Conservation (phyloP, 148 eudicot species). For the Rhododendron ferrugineum region DNA sequence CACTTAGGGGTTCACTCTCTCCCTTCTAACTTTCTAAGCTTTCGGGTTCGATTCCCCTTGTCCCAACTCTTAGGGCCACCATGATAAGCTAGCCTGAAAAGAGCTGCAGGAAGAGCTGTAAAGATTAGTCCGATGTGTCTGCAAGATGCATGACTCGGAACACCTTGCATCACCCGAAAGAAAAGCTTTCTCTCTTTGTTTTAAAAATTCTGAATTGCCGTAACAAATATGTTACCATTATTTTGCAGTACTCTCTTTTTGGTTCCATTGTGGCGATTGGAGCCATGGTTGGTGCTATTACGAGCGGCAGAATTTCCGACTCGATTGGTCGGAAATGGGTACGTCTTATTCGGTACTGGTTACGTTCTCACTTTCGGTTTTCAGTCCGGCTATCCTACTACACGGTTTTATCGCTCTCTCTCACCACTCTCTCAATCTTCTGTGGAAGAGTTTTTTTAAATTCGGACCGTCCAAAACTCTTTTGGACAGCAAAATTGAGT, state of each 20-base stretch:
- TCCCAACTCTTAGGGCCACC: background rate
- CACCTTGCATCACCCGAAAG: too few species aligned
- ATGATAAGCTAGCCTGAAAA: background rate
- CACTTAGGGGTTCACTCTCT: too few species aligned
- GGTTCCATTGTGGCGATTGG: conserved; percentile 80
- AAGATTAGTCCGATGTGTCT: too few species aligned
- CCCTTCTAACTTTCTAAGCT: too few species aligned
- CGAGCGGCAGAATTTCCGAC: conserved; percentile 67
- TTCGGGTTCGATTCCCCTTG: background rate
- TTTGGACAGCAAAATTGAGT: too few species aligned
- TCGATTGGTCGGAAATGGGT: conserved; percentile 74
- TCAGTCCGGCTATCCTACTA: fast-evolving
- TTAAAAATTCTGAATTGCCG: too few species aligned
- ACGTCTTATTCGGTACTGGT: background rate
- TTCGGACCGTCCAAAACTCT: fast-evolving
- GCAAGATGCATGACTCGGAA: background rate
- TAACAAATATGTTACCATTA: background rate
- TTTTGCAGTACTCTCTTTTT: conserved; percentile 59
- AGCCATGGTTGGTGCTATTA: conserved; percentile 75
- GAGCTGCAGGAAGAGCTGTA: background rate
- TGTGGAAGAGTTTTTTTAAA: too few species aligned
- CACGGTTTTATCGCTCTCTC: too few species aligned
- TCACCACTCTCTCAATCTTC: too few species aligned
- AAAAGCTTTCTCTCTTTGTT: too few species aligned
- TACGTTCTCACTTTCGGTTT: background rate